phyloP scores from a whole-genome alignment of 306 rosid genomes.

The Vigna mungo region DNA sequence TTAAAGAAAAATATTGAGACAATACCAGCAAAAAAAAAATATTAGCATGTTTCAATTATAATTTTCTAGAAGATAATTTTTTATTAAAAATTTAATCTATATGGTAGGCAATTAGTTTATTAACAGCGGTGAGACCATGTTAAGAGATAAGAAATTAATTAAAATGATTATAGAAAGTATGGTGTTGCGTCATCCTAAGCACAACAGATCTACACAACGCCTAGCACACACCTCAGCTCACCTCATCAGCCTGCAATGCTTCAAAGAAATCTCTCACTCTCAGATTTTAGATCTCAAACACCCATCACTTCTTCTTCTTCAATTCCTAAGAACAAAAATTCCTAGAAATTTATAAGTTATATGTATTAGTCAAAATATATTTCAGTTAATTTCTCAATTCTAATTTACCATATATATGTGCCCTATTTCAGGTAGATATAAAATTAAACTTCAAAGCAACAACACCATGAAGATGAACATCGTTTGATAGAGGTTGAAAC shows the following conservation, averaged over 20 bases:
- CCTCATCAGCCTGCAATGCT: conserved; percentile 44
- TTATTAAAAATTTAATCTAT: too few relatives aligned
- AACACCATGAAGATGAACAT: conserved; percentile 31
- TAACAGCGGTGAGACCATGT: conserved; percentile 17
- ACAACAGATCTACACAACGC: conserved; percentile 48
- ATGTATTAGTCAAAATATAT: conserved; percentile 4
- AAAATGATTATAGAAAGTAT: conserved; percentile 36
- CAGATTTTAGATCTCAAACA: conserved; percentile 55
- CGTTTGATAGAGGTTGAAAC: conserved; percentile 12
- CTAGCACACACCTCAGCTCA: conserved; percentile 56
- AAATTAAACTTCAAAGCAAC: conserved; percentile 3
- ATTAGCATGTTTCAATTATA: too few relatives aligned
- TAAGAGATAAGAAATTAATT: conserved; percentile 23
- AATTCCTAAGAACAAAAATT: conserved; percentile 48
- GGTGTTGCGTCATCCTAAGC: conserved; percentile 61
- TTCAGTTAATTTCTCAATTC: conserved; percentile 40
- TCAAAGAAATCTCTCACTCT: conserved; percentile 53
- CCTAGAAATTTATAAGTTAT: not conserved
- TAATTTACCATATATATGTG: not conserved
- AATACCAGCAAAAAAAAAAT: too few relatives aligned
- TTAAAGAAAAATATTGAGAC: not conserved
- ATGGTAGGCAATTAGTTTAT: conserved; percentile 10
- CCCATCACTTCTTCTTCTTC: conserved; percentile 47
- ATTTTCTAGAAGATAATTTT: not conserved
- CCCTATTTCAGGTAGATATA: conserved; percentile 31